These are phyloP conservation scores for Juglanconis oblonga DNA, from an alignment of 2,329 filamentous ascomycete genomes.

Conservation along the genomic window DNA sequence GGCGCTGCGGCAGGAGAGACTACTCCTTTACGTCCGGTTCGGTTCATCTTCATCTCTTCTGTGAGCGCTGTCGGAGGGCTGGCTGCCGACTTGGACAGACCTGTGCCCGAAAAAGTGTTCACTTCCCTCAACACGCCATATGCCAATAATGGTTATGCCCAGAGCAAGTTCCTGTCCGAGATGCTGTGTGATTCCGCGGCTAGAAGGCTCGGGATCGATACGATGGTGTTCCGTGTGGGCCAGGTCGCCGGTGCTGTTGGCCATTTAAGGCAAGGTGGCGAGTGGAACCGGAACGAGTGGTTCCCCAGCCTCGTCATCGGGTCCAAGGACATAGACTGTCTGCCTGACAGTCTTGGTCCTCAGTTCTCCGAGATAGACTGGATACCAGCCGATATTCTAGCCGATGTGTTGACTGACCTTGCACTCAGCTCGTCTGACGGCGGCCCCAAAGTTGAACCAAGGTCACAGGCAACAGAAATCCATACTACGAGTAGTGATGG, in stretches of 20 bases:
- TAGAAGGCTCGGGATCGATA: slow-evolving; percentile 23
- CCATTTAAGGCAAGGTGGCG: not conserved
- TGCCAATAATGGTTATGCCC: slow-evolving; percentile 27
- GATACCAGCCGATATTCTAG: not conserved
- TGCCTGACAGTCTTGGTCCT: not conserved
- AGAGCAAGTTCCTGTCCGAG: slow-evolving; percentile 36
- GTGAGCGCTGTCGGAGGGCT: not conserved
- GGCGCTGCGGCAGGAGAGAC: not conserved
- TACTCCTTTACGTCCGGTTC: not conserved
- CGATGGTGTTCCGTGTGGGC: slow-evolving; percentile 32
- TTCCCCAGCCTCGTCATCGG: slow-evolving; percentile 5
- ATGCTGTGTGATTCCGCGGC: slow-evolving; percentile 28
- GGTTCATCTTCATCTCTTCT: not conserved
- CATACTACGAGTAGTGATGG: too few species aligned
- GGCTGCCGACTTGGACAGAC: not conserved
- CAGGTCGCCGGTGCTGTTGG: slow-evolving; percentile 29
- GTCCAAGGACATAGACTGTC: not conserved
- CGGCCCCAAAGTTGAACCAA: not conserved
- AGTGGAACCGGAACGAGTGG: slow-evolving; percentile 6
- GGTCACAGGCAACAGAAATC: not conserved
- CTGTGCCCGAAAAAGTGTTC: not conserved
- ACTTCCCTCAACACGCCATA: not conserved
- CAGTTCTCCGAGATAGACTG: slow-evolving; percentile 1
- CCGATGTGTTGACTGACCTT: not conserved
- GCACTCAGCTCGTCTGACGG: not conserved